Evolutionary conservation across 2,329 filamentous ascomycete genomes (phyloP).

Genomic region (Fusarium sp.): DNA sequence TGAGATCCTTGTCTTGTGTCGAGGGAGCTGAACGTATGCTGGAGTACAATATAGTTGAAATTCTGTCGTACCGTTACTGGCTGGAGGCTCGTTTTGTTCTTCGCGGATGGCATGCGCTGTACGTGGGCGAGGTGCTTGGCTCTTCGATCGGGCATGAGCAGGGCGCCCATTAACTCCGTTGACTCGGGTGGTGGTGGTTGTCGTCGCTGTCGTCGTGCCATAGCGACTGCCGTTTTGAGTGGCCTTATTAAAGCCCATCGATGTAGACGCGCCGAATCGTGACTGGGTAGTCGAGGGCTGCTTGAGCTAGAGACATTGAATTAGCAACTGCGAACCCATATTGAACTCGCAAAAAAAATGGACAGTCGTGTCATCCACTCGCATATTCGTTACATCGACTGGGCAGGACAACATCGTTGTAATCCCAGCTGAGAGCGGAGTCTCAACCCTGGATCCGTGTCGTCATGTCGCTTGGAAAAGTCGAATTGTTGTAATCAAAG

Average conservation of each 20-base stretch:
- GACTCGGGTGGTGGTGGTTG: constrained; percentile 56
- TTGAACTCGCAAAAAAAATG: neutral
- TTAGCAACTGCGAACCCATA: constrained; percentile 12
- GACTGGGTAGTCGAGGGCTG: constrained; percentile 49
- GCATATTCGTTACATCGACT: neutral
- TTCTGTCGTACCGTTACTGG: constrained; percentile 53
- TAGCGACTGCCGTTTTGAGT: constrained; percentile 66
- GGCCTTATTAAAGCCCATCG: constrained; percentile 67
- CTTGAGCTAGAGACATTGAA: constrained; percentile 49
- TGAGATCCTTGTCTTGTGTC: constrained; percentile 45
- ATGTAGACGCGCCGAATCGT: constrained; percentile 54
- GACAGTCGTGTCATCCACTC: neutral
- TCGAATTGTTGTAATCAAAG: neutral
- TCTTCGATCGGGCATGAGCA: constrained; percentile 59
- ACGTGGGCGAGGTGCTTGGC: constrained; percentile 52
- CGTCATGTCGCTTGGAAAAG: neutral
- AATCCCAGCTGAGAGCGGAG: neutral
- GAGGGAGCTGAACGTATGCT: constrained; percentile 33
- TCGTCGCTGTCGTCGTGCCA: constrained; percentile 61
- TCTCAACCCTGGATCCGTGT: neutral
- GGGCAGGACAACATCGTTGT: neutral
- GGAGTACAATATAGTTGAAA: constrained; percentile 24
- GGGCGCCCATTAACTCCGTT: constrained; percentile 52
- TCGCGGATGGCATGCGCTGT: constrained; percentile 57
- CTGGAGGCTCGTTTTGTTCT: constrained; percentile 53